Conservation (phyloP, 73 alveolate species). For the Uronychia binucleata region DNA sequence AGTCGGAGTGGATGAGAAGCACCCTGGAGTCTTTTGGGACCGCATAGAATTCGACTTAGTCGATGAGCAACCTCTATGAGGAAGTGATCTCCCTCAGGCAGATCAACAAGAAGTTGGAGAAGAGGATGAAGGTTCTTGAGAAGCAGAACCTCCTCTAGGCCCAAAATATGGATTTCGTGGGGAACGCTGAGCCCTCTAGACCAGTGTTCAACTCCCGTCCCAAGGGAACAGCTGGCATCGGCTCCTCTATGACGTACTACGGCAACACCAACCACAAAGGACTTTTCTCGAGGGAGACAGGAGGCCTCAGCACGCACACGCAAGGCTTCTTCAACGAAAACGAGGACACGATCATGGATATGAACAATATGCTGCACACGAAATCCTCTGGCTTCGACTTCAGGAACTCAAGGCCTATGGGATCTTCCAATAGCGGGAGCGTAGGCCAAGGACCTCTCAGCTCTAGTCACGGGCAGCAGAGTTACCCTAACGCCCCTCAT, state of each 20-base stretch:
- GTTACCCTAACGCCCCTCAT: neutral
- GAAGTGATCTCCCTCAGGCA: constrained; percentile 51
- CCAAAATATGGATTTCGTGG: constrained; percentile 46
- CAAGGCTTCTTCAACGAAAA: neutral
- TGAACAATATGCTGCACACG: neutral
- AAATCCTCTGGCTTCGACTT: neutral
- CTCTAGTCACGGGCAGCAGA: neutral
- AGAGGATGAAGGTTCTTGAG: constrained; percentile 57
- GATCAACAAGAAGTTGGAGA: constrained; percentile 44
- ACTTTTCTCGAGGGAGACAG: neutral
- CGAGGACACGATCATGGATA: neutral
- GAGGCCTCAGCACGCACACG: neutral
- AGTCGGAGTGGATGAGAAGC: constrained; percentile 7
- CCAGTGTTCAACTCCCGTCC: constrained; percentile 24
- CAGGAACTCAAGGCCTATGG: neutral
- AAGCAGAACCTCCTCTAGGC: constrained; percentile 43
- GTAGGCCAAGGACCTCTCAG: neutral
- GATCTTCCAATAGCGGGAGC: neutral
- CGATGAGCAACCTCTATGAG: constrained; percentile 30
- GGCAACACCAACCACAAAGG: neutral
- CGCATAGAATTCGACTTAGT: neutral
- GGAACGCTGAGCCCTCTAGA: constrained; percentile 63
- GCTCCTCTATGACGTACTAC: neutral
- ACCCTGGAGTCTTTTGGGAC: constrained; percentile 41
- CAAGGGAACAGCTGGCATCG: neutral